These are phyloP conservation scores for Pyricularia pennisetigena DNA, from an alignment of 2,329 filamentous ascomycete genomes.

Conservation along the genomic window DNA sequence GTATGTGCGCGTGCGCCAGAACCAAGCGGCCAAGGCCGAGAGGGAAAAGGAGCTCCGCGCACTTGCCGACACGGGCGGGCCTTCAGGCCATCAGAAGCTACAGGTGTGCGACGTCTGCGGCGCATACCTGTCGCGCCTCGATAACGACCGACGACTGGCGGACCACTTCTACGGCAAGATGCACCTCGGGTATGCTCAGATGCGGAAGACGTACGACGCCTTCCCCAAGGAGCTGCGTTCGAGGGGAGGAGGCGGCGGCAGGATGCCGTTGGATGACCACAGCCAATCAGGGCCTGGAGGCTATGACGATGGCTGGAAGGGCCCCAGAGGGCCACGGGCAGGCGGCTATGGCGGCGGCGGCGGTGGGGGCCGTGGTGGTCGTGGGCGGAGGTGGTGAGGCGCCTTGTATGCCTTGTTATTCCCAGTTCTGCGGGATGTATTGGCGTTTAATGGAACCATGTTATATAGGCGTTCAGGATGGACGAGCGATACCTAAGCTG, in stretches of 20 bases:
- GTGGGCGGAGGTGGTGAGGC: conserved; percentile 28
- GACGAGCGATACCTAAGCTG: neutral
- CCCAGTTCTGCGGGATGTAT: conserved; percentile 2
- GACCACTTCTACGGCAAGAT: conserved; percentile 99
- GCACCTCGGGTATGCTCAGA: conserved; percentile 96
- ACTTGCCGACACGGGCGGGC: conserved; percentile 83
- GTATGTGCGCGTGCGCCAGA: conserved; percentile 74
- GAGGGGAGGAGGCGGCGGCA: conserved; percentile 23
- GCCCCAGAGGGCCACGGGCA: conserved; percentile 39
- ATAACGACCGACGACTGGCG: conserved; percentile 87
- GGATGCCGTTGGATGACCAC: conserved; percentile 26
- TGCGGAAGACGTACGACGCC: conserved; percentile 87
- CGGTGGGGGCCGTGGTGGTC: conserved; percentile 34
- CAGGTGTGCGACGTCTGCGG: conserved; percentile 98
- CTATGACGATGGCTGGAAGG: conserved; percentile 32
- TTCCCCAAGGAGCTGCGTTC: conserved; percentile 75
- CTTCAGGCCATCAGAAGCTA: conserved; percentile 91
- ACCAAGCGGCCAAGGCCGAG: conserved; percentile 72
- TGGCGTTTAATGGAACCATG: neutral
- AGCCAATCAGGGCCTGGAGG: conserved; percentile 31
- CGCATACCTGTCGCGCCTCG: conserved; percentile 81
- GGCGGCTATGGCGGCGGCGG: conserved; percentile 38
- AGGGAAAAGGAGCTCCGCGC: conserved; percentile 82
- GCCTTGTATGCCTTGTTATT: neutral
- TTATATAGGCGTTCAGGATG: neutral